Percentiles rank a stretch among this genome's conserved stretches.
Conservation (phyloP, 176 grass and related monocot genomes). For the Bolboschoenus planiculmis region DNA sequence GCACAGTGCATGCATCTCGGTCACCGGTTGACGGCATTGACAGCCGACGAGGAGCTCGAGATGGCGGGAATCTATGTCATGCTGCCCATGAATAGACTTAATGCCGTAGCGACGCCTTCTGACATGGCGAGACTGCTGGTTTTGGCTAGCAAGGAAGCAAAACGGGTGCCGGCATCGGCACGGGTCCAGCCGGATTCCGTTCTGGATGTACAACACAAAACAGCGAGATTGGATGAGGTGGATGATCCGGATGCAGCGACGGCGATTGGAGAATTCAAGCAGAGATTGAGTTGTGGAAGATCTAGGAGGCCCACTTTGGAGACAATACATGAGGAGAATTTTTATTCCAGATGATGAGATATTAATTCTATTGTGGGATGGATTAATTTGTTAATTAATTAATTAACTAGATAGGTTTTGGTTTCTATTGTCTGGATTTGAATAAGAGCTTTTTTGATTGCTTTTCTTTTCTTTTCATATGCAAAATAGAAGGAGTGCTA, state of each 20-base stretch:
- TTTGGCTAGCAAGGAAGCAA: constrained; percentile 38
- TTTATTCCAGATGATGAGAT: constrained; percentile 20
- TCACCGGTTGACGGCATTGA: constrained; percentile 43
- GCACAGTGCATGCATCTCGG: constrained; percentile 45
- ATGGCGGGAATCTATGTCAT: constrained; percentile 43
- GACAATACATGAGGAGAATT: constrained; percentile 78
- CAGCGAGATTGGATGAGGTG: constrained; percentile 40
- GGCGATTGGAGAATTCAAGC: constrained; percentile 71
- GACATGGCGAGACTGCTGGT: constrained; percentile 47
- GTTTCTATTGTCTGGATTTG: background rate
- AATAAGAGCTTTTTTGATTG: background rate
- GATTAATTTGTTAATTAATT: constrained; percentile 10
- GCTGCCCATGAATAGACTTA: constrained; percentile 75
- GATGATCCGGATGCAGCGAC: constrained; percentile 32
- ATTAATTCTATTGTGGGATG: background rate
- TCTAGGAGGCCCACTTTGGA: constrained; percentile 63
- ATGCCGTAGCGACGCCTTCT: constrained; percentile 30
- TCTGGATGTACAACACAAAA: background rate
- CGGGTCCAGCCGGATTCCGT: background rate
- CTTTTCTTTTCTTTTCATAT: background rate
- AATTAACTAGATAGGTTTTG: background rate
- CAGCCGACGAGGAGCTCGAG: constrained; percentile 66
- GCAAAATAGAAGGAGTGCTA: background rate
- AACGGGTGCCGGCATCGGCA: constrained; percentile 31
- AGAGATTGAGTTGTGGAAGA: constrained; percentile 45